Evolutionary conservation across 75 land plant species (phyloP), one percentile per base, ranked within the genome.

Genomic region (Selaginella tamariscina): DNA sequence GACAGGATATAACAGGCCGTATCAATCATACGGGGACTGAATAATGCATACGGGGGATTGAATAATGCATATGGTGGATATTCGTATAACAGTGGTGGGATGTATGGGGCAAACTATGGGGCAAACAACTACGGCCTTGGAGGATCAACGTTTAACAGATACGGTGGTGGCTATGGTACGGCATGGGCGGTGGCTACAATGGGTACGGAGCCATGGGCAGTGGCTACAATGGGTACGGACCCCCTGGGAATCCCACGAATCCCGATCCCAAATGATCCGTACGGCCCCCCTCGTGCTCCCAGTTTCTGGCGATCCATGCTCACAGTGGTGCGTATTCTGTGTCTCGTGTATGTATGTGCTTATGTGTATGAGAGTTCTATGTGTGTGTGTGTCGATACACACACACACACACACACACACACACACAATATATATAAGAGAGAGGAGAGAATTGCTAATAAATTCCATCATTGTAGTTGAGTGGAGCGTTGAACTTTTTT

Each of bases 401-500:
- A n/a, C n/a, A n/a, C n/a, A n/a, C n/a, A n/a, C n/a, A n/a, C n/a
- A n/a, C n/a, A n/a, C n/a, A n/a, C n/a, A n/a, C n/a, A n/a, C n/a
- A n/a, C n/a, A n/a, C n/a, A n/a, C n/a, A n/a, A n/a, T n/a, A n/a
- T n/a, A n/a, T n/a, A n/a, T n/a, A n/a, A n/a, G n/a, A n/a, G n/a
- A n/a, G n/a, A n/a, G n/a, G n/a, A n/a, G n/a, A n/a, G n/a, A n/a
- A n/a, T n/a, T n/a, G n/a, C n/a, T n/a, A n/a, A n/a, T n/a, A n/a
- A n/a, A n/a, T n/a, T n/a, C n/a, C 49, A 5, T 39, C 49, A 5
- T 29, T 64, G 73, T 88, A 91, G 96, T 72, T 91, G 93, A 80
- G 80, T 54, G 89, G 93, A 39, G 82, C 85, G 24, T 80, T 88
- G 70, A 77, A 56, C 30, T 85, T 88, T 55, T 91, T 91, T 77